Percentiles rank a stretch among this genome's conserved stretches.
Conservation (phyloP, 805 yeast species). For the Pachysolen tannophilus region DNA sequence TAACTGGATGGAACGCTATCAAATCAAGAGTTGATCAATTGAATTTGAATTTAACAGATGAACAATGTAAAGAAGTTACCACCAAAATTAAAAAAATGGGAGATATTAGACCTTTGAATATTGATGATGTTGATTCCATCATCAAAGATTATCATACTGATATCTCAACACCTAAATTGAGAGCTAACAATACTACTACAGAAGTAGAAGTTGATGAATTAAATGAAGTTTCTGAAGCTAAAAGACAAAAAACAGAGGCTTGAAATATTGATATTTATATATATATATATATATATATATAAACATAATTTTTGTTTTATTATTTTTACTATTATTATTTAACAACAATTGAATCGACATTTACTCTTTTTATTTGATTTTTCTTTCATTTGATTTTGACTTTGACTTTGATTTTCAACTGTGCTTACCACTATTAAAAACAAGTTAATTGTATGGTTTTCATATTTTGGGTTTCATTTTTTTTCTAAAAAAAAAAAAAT, state of each 20-base stretch:
- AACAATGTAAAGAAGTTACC: slow-evolving; percentile 49
- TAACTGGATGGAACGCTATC: slow-evolving; percentile 60
- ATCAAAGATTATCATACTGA: slow-evolving; percentile 34
- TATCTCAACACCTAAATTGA: not conserved
- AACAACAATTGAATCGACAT: too few species aligned
- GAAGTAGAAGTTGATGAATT: too few species aligned
- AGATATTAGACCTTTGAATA: slow-evolving; percentile 50
- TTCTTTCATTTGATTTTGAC: too few species aligned
- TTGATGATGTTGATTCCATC: slow-evolving; percentile 54
- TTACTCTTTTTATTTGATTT: too few species aligned
- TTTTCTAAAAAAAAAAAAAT: too few species aligned
- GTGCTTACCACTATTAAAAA: too few species aligned
- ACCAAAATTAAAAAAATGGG: slow-evolving; percentile 48
- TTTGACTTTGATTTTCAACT: too few species aligned
- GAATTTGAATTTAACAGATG: slow-evolving; percentile 47
- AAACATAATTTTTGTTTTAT: too few species aligned
- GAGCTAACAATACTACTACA: not conserved
- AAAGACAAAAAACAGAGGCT: slow-evolving; percentile 9
- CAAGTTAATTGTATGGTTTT: too few species aligned
- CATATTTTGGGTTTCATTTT: too few species aligned
- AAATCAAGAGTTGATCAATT: slow-evolving; percentile 54
- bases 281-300: too few species aligned
- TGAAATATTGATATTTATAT: not conserved
- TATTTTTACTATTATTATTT: too few species aligned
- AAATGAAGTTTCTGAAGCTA: slow-evolving; percentile 5